Base-by-base conservation (phyloP, 371 early-diverging fungal species). In the Syncephalastrum monosporum region DNA sequence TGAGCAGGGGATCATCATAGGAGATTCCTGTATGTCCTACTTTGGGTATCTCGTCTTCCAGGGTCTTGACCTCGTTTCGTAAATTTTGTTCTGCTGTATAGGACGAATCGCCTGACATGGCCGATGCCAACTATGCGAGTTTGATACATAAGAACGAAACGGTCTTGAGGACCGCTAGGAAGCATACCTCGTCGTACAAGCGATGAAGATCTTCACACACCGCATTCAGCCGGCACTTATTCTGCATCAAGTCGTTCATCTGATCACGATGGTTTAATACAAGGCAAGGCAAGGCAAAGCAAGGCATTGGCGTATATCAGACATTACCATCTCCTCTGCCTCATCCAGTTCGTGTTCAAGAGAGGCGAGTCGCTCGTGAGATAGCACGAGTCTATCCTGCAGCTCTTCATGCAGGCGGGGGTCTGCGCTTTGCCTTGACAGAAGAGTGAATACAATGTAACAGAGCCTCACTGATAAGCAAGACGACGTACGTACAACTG, bases 151-250 rank as follows among this genome's bases (percentile, higher is more conserved):
- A 42, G 42, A 16, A 38, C 25, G 13, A 6, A 21, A 15, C 14
- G 27, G 6, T 44, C 14, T 19, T 47, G 23, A 19, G 53, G 19
- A 55, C 15, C 17, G 21, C 15, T 16, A 53, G 6, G 27, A 53
- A 45, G 16, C 16, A 41, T 53, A 76, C 77, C 61, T 77, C 61
- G 19, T 77, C 71, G 48, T 70, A 74, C 23, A 77, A 46, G 14
- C 44, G 16, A 33, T 68, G 68, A 17, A 77, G 41, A 27, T 70
- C 59, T 5, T 58, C 51, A 54, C 75, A 77, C 27, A 61, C 55
- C 10, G 42, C 47, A 45, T 77, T 71, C 43, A 77, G 46, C 33
- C 59, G 66, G 23, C 47, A 13, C 50, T 72, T 77, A 50, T 72
- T 65, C 24, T 23, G 25, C 38, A 55, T 57, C 24, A 74, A 48